Percentiles rank a stretch among this genome's conserved stretches.
Evolutionary conservation across 2,329 filamentous ascomycete species (phyloP).

Genomic region (Diaporthe aspalathi): DNA sequence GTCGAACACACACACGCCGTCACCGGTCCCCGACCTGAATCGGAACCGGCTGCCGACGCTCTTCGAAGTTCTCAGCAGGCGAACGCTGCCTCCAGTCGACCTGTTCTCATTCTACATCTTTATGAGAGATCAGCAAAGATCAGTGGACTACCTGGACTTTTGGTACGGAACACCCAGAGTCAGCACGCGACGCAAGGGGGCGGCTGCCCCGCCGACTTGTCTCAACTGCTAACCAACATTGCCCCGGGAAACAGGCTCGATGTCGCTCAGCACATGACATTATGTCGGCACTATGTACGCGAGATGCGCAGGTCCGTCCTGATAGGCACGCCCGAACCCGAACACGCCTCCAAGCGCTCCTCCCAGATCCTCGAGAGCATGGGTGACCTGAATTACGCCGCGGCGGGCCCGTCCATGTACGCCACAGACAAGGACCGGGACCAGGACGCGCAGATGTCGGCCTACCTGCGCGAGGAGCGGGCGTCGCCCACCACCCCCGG

Average conservation of each 20-base stretch:
- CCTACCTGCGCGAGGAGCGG: slow-evolving; percentile 79
- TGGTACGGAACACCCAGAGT: slow-evolving; percentile 71
- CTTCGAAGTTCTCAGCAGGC: slow-evolving; percentile 93
- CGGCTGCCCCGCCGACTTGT: slow-evolving; percentile 34
- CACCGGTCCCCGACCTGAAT: slow-evolving; percentile 67
- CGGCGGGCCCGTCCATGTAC: slow-evolving; percentile 71
- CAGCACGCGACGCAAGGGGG: slow-evolving; percentile 17
- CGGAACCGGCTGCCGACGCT: slow-evolving; percentile 92
- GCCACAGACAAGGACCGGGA: slow-evolving; percentile 78
- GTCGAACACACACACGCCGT: slow-evolving; percentile 55
- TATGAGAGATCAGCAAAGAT: slow-evolving; percentile 98
- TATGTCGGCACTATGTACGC: slow-evolving; percentile 96
- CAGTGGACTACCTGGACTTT: slow-evolving; percentile 97
- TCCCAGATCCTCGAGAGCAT: slow-evolving; percentile 81
- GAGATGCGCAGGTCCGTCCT: slow-evolving; percentile 94
- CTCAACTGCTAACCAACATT: slow-evolving; percentile 41
- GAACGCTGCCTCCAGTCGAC: slow-evolving; percentile 95
- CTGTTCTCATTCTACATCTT: slow-evolving; percentile 99
- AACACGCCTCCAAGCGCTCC: slow-evolving; percentile 83
- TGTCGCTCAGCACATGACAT: slow-evolving; percentile 98
- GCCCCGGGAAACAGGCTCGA: slow-evolving; percentile 77
- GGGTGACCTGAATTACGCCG: slow-evolving; percentile 72
- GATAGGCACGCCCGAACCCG: slow-evolving; percentile 89
- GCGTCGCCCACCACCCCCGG: slow-evolving; percentile 51
- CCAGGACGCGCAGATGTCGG: slow-evolving; percentile 90